Evolutionary conservation across 768 basidiomycete species (phyloP).

Genomic region (Russula sp.): DNA sequence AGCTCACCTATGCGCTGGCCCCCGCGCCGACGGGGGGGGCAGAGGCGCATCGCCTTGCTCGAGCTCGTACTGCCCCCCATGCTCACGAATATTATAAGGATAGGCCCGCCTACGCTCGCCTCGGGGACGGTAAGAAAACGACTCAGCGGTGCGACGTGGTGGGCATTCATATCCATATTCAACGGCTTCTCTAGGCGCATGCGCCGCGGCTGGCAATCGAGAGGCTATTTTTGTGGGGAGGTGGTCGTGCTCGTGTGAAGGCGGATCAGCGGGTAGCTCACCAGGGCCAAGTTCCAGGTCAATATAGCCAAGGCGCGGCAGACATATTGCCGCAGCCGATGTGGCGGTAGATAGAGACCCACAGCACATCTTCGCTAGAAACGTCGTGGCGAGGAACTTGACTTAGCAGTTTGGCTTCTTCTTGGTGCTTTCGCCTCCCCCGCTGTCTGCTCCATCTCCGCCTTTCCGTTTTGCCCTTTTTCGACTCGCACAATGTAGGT

Average conservation of each 20-base stretch:
- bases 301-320: slow-evolving; percentile 25
- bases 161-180: neutral
- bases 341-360: no score
- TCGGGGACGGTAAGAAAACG: neutral
- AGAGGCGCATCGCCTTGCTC: no score
- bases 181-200: neutral
- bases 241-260: no score
- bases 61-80: neutral
- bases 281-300: slow-evolving; percentile 9
- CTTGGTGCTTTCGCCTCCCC: no score
- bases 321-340: no score
- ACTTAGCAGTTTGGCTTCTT: no score
- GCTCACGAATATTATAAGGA: slow-evolving; percentile 1
- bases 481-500: slow-evolving; percentile 21
- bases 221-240: no score
- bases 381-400: neutral
- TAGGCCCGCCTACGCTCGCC: neutral
- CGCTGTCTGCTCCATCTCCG: no score
- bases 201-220: no score
- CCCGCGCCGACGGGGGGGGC: neutral
- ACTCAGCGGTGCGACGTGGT: neutral
- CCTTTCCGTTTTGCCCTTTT: slow-evolving; percentile 7
- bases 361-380: neutral
- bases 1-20: neutral
- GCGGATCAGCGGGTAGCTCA: neutral